These are phyloP conservation scores for Trametes sanguinea DNA, from an alignment of 768 basidiomycete genomes.

Conservation along the genomic window DNA sequence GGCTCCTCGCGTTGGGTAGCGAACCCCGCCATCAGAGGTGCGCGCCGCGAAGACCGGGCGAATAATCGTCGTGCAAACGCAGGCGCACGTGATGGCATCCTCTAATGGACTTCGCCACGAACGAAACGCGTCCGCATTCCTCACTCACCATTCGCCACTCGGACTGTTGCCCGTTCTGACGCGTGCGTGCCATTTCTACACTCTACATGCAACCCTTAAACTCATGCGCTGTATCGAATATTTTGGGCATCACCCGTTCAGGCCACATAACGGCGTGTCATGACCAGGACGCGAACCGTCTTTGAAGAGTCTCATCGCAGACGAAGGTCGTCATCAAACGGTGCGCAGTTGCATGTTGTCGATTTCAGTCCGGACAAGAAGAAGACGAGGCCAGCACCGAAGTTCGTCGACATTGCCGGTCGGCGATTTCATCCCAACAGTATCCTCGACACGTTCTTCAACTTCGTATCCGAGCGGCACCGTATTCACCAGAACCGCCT, in stretches of 20 bases:
- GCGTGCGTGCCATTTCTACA: not conserved
- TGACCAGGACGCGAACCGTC: constrained; percentile 8
- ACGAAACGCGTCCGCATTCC: too few relatives aligned
- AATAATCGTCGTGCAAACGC: not conserved
- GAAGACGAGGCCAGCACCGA: constrained; percentile 14
- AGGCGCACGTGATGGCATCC: constrained; percentile 11
- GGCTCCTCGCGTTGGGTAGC: not conserved
- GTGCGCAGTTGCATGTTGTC: constrained; percentile 5
- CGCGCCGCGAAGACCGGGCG: not conserved
- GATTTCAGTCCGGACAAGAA: constrained; percentile 8
- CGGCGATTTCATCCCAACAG: constrained; percentile 26
- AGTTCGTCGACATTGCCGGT: constrained; percentile 27
- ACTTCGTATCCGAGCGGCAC: constrained; percentile 36
- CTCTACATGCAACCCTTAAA: too few relatives aligned
- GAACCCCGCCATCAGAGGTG: constrained; percentile 5
- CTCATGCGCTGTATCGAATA: too few relatives aligned
- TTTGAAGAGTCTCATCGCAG: not conserved
- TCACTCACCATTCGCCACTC: too few relatives aligned
- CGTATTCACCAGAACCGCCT: constrained; percentile 32
- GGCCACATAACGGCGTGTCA: not conserved
- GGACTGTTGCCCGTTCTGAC: not conserved
- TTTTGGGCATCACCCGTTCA: too few relatives aligned
- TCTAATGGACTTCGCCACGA: not conserved
- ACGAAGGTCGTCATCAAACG: not conserved
- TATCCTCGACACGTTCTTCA: constrained; percentile 35